These are phyloP conservation scores for Fraxinus velutina DNA, from an alignment of 305 asterid genomes.

Conservation along the genomic window DNA sequence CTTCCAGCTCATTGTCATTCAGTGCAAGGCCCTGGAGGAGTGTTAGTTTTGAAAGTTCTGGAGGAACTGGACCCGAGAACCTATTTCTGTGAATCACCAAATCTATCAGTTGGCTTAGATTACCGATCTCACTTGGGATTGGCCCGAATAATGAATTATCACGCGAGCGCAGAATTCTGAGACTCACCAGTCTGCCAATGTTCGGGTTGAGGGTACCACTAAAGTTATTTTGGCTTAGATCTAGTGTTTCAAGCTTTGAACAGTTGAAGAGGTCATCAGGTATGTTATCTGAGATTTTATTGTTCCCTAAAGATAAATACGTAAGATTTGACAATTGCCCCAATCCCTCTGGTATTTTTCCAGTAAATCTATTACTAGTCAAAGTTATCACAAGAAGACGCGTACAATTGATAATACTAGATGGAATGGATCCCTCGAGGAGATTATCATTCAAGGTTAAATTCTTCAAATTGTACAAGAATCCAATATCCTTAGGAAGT, in stretches of 20 bases:
- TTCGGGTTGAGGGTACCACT: constrained; percentile 40
- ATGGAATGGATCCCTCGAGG: constrained; percentile 61
- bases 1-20: constrained; percentile 48
- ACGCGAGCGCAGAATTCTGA: constrained; percentile 33
- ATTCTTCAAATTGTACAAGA: constrained; percentile 54
- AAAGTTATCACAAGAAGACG: constrained; percentile 42
- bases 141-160: constrained; percentile 43
- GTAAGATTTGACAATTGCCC: constrained; percentile 47
- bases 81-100: constrained; percentile 44
- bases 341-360: constrained; percentile 54
- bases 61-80: constrained; percentile 62
- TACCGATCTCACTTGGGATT: constrained; percentile 64
- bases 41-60: constrained; percentile 50
- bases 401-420: constrained; percentile 56
- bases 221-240: constrained; percentile 39
- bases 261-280: constrained; percentile 68
- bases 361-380: constrained; percentile 38
- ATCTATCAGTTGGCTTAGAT: constrained; percentile 44
- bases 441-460: constrained; percentile 43
- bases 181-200: constrained; percentile 48
- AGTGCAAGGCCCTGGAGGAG: constrained; percentile 59
- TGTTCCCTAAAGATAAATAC: constrained; percentile 43
- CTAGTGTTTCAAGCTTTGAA: constrained; percentile 44
- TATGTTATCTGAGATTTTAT: constrained; percentile 45
- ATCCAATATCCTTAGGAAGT: constrained; percentile 59